Percentiles rank a stretch among this genome's conserved stretches.
phyloP scores from a whole-genome alignment of 2,329 filamentous ascomycete species.

The Juglanconis juglandina region DNA sequence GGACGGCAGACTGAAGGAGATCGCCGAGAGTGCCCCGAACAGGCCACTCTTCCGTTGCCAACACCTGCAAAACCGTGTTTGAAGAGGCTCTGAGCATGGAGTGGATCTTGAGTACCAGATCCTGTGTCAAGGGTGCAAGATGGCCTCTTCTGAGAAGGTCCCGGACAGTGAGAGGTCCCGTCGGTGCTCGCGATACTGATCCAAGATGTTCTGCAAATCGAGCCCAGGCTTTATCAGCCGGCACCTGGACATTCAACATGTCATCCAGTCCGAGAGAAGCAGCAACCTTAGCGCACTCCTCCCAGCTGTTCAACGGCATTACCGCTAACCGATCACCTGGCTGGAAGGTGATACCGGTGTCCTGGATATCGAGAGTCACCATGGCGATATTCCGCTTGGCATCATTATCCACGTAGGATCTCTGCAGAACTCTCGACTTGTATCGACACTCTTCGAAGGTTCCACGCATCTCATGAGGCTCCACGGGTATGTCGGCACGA shows the following conservation, averaged over 20 bases:
- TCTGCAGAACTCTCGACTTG: conserved; percentile 39
- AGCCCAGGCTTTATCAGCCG: conserved; percentile 39
- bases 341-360: conserved; percentile 51
- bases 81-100: conserved; percentile 47
- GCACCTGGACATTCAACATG: conserved; percentile 40
- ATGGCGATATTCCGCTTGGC: conserved; percentile 42
- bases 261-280: conserved; percentile 47
- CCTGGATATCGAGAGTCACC: conserved; percentile 49
- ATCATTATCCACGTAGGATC: conserved; percentile 46
- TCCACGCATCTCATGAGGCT: conserved; percentile 52
- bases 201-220: conserved; percentile 46
- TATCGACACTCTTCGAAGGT: conserved; percentile 54
- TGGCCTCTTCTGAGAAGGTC: conserved; percentile 51
- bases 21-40: conserved; percentile 49
- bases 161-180: conserved; percentile 38
- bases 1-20: conserved; percentile 44
- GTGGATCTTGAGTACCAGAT: conserved; percentile 47
- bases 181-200: conserved; percentile 30
- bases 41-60: conserved; percentile 50
- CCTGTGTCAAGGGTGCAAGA: conserved; percentile 48
- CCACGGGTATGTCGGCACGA: conserved; percentile 42
- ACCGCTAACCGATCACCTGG: conserved; percentile 52
- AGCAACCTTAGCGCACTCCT: conserved; percentile 52
- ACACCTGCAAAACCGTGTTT: conserved; percentile 44
- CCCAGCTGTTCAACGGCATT: conserved; percentile 54